Base-by-base conservation (phyloP, 108 stramenopile species). In the Nannochloropsis oceanica region DNA sequence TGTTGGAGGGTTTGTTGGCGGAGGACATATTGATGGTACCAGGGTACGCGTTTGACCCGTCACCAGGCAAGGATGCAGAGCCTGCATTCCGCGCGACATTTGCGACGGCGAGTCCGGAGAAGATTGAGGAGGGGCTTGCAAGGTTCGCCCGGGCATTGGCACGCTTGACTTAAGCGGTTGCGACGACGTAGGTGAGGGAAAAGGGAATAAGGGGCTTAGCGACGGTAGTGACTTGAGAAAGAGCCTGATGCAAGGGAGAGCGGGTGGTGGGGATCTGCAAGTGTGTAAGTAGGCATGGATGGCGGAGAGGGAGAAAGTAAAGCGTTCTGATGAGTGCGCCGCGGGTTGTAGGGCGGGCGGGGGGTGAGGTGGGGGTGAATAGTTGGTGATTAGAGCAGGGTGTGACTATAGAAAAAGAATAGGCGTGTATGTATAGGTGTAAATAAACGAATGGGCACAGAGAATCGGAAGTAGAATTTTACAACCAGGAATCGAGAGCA, bases 11-110 rank as follows among this genome's bases (percentile, higher is more conserved):
- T 9, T 44, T 86, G n/a, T 81, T 42, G 27, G 26, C 34, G 2
- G 27, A 80, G 11, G 27, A 44, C 26, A 82, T 86, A 7, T 82
- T 86, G 13, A 26, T 24, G 27, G 86, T 86, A 11, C 86, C 86
- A 18, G 86, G 86, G 26, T 81, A 83, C 26, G 79, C 27, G 8
- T 86, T 86, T 82, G 25, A 86, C 8, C 81, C 82, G 24, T 26
- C 79, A 7, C 25, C 83, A 8, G 46, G 22, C 2, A 80, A 80
- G 24, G 27, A 24, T 13, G 84, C 25, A 20, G 80, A 80, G n/a
- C 27, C 34, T n/a, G 43, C 79, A 13, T 80, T 85, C 20, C 79
- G 84, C 22, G n/a, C 80, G 20, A 44, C 84, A 8, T 85, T 80
- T 25, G 84, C 84, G 79, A 27, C 27, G 20, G 79, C 84, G 24